A percentile compares a stretch with the other conserved stretches of the same genome.
Evolutionary conservation across 1,139 yeast genomes (phyloP).

Genomic region (Scheffersomyces insectosa): DNA sequence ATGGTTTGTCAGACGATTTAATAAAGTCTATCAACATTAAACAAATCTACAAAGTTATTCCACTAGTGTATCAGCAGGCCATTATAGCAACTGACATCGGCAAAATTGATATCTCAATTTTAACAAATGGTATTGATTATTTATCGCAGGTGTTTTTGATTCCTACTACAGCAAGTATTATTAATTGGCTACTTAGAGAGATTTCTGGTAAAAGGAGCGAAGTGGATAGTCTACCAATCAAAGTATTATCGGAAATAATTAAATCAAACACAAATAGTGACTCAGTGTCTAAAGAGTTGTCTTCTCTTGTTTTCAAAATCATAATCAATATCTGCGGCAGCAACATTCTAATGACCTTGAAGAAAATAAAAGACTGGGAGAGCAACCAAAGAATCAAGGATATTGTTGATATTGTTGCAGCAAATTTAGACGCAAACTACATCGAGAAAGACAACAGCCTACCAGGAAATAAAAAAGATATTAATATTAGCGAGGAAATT

Average conservation of each 20-base stretch:
- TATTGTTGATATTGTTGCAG: conserved; percentile 14
- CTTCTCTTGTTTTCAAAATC: conserved; percentile 25
- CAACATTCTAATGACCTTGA: conserved; percentile 17
- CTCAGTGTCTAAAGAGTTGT: conserved; percentile 11
- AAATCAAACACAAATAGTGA: conserved; percentile 19
- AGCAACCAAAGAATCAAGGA: conserved; percentile 15
- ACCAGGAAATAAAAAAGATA: conserved; percentile 3
- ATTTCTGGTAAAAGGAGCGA: conserved; percentile 8
- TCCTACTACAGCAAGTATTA: conserved; percentile 39
- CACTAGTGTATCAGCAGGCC: conserved; percentile 74
- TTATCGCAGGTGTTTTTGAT: conserved; percentile 43
- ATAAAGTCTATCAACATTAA: conserved; percentile 66
- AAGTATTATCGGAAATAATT: conserved; percentile 24
- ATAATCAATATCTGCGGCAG: conserved; percentile 25
- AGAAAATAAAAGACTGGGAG: conserved; percentile 15
- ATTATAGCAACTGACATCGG: conserved; percentile 60
- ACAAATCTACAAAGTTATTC: conserved; percentile 69
- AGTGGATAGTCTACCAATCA: conserved; percentile 11
- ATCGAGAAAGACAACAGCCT: conserved; percentile 2
- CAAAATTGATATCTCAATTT: conserved; percentile 38
- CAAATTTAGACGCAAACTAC: conserved; percentile 12
- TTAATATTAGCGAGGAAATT: conserved; percentile 6
- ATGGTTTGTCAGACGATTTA: conserved; percentile 83
- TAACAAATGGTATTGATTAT: conserved; percentile 46
- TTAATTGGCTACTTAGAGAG: conserved; percentile 28